Base-by-base conservation (phyloP, 2,329 filamentous ascomycete species). In the Tolypocladium inflatum region DNA sequence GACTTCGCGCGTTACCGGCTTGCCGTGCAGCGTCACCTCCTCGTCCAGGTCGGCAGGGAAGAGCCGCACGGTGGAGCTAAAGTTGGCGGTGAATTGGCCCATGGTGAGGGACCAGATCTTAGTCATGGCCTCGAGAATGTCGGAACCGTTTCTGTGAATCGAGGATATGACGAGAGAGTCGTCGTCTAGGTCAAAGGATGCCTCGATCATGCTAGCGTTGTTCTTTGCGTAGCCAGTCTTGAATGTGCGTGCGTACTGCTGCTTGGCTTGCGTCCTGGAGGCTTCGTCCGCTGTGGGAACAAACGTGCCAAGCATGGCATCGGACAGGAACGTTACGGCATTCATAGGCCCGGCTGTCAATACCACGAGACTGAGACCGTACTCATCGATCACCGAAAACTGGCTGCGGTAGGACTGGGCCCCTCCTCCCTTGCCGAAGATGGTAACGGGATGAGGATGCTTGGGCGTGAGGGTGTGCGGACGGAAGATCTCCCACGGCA, bases 401-500 rank as follows among this genome's bases (percentile, higher is more conserved):
- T 74, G 73, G n/a, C 69, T 69, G 21, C 68, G 65, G 30, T 74
- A 74, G 4, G 64, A 67, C 19, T 65, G 62, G 0, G 72, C 70
- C 3, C 68, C 71, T 13, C 72, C 73, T 3, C 66, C 67, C 57
- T 75, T 75, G 1, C 64, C 68, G 39, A 69, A 70, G 2, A 74
- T 60, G 17, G 72, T 65, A 4, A 75, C 60, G 1, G 65, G 57
- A 26, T 73, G 72, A 0, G 68, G 65, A 45, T 73, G 62, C 0
- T 63, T 39, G 0, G 66, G 64, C 0, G 66, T 66, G 0, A 74
- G 53, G 30, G 65, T 61, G 0, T 63, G 19, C 0, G 66, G 63
- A 1, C 68, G 70, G 1, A 68, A 64, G 17, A 74, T 73, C 52
- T 75, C 72, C 73, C 72, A 74, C 0, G 73, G 71, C 62, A 69